Evolutionary conservation across 768 basidiomycete genomes (phyloP).

Genomic region (Calocybe cyanea): DNA sequence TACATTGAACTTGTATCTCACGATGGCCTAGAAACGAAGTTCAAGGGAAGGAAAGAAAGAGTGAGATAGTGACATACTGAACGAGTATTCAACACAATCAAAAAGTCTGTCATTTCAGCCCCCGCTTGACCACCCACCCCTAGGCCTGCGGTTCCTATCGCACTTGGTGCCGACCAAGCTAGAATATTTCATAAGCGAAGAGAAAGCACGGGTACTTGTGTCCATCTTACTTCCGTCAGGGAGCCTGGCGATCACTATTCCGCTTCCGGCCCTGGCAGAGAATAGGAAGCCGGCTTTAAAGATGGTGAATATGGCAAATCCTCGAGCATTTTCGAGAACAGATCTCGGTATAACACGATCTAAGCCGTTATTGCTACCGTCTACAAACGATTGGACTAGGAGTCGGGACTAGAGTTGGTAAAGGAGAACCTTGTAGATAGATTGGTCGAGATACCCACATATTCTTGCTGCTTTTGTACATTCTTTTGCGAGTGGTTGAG

Average conservation of each 20-base stretch:
- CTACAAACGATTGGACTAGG: constrained; percentile 81
- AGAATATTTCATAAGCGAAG: constrained; percentile 5
- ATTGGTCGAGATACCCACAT: constrained; percentile 42
- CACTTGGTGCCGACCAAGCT: constrained; percentile 95
- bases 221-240: constrained; percentile 68
- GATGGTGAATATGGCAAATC: constrained; percentile 91
- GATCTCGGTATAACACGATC: constrained; percentile 63
- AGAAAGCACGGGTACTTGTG: neutral
- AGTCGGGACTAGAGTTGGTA: no score
- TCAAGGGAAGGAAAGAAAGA: constrained; percentile 4
- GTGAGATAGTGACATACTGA: constrained; percentile 44
- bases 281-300: constrained; percentile 74
- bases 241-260: constrained; percentile 83
- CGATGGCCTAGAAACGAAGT: constrained; percentile 48
- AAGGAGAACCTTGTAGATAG: neutral
- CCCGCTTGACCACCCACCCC: constrained; percentile 84
- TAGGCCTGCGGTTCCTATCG: constrained; percentile 89
- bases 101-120: constrained; percentile 87
- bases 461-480: constrained; percentile 87
- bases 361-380: constrained; percentile 74
- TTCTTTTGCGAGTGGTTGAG: constrained; percentile 72
- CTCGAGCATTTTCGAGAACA: constrained; percentile 49
- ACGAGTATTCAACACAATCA: constrained; percentile 82
- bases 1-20: constrained; percentile 32
- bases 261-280: constrained; percentile 81